Evolutionary conservation across 495 filamentous ascomycete genomes (phyloP), one percentile per base, ranked within the genome.

Genomic region (Aspergillus sclerotiicarbonarius): DNA sequence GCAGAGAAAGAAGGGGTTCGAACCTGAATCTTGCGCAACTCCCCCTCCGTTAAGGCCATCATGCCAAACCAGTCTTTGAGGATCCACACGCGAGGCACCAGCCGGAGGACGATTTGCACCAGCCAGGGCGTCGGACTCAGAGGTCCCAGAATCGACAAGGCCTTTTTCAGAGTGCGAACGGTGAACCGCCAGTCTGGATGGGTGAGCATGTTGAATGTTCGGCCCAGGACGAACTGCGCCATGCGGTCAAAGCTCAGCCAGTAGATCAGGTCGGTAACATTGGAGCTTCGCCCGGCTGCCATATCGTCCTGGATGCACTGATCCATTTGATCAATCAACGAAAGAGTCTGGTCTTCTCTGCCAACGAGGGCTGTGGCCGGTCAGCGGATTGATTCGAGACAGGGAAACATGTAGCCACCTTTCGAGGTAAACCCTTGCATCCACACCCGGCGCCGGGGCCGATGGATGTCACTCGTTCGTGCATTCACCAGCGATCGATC

Each of bases 171-270:
- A 12, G 59, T 50, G 13, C 54, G 4, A 13, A 65, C 45, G 10
- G 56, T 60, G 9, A 54, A 52, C 16, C 62, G 62, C 59, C 59
- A 65, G 29, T 64, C 33, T 10, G 57, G 57, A 0, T 50, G 62
- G 12, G 64, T 55, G 6, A 78, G 64, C 76, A 77, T 77, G 18
- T 68, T 60, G 51, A 78, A 79, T 6, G 69, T 65, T 20, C 67
- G 57, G 9, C 65, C 67, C 46, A 78, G 76, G 3, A 70, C 66
- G 19, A 76, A 61, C 13, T 78, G 69, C 25, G 76, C 76, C 54
- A 55, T 52, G 8, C 48, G 30, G 43, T 67, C 60, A 58, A 62
- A 58, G 0, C 48, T 20, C 44, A 62, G 35, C 64, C 69, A 70
- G 30, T 52, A 53, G 50, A 68, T 52, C 3, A 65, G 16, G 19